Evolutionary conservation across 352 stramenopile species (phyloP).

Genomic region (Globisporangium echinulatum): DNA sequence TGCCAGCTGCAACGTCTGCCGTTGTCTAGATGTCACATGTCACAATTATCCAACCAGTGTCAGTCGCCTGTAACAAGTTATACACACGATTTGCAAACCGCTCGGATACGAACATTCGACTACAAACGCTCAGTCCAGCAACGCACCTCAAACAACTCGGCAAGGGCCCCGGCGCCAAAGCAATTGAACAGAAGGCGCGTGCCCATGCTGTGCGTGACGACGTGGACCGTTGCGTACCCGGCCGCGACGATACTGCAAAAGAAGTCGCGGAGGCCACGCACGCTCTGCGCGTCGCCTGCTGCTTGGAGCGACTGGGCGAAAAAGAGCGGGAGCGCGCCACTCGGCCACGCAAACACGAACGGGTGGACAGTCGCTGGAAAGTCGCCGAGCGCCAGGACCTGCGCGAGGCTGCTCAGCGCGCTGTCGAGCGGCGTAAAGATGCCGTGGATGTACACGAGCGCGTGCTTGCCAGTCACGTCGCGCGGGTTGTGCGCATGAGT

Average conservation of each 20-base stretch:
- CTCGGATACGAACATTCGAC: too few species aligned
- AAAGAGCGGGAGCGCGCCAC: slow-evolving; percentile 13
- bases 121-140: too few species aligned
- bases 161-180: slow-evolving; percentile 11
- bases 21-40: neutral
- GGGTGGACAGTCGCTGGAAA: slow-evolving; percentile 16
- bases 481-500: neutral
- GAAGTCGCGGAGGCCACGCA: slow-evolving; percentile 14
- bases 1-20: slow-evolving; percentile 1
- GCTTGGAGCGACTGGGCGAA: slow-evolving; percentile 14
- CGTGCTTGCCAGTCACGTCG: slow-evolving; percentile 6
- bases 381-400: slow-evolving; percentile 18
- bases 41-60: too few species aligned
- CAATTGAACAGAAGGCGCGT: slow-evolving; percentile 17
- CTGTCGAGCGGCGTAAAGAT: slow-evolving; percentile 16
- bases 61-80: too few species aligned
- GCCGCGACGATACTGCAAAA: slow-evolving; percentile 16
- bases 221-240: slow-evolving; percentile 19
- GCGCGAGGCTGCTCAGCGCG: slow-evolving; percentile 15
- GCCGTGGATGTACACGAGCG: slow-evolving; percentile 20
- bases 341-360: slow-evolving; percentile 21
- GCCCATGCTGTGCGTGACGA: slow-evolving; percentile 20
- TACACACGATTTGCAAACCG: too few species aligned
- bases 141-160: slow-evolving; percentile 10
- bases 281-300: slow-evolving; percentile 8